Evolutionary conservation across 2,329 filamentous ascomycete species (phyloP).

Genomic region (Colletotrichum somersetense): DNA sequence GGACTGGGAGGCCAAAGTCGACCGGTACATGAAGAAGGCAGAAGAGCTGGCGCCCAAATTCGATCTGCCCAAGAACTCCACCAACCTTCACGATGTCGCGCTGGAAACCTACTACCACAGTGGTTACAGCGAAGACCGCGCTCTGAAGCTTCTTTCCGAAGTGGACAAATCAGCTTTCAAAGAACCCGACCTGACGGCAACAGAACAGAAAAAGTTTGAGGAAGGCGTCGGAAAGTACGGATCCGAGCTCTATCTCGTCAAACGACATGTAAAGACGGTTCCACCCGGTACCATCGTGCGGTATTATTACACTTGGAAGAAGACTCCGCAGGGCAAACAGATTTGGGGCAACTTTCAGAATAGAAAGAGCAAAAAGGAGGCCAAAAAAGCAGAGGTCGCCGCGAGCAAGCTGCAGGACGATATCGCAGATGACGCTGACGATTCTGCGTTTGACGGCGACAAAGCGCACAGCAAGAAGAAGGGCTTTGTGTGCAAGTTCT

Average conservation of each 20-base stretch:
- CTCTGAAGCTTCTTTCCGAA: conserved; percentile 77
- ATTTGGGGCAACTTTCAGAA: conserved; percentile 92
- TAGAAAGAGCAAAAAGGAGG: conserved; percentile 90
- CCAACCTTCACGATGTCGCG: conserved; percentile 90
- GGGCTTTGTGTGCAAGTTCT: conserved; percentile 95
- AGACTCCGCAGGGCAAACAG: conserved; percentile 84
- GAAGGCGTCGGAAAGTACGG: conserved; percentile 91
- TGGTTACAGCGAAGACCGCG: conserved; percentile 77
- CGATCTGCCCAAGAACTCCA: conserved; percentile 80
- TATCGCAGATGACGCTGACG: conserved; percentile 90
- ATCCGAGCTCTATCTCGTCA: conserved; percentile 87
- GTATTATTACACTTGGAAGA: conserved; percentile 99
- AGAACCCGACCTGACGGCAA: conserved; percentile 82
- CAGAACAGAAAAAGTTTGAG: conserved; percentile 91
- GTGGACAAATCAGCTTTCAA: conserved; percentile 80
- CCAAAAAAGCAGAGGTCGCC: conserved; percentile 77
- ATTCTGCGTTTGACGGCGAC: conserved; percentile 93
- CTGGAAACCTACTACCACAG: conserved; percentile 78
- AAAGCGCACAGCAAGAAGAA: conserved; percentile 86
- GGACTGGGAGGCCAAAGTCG: conserved; percentile 68
- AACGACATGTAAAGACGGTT: conserved; percentile 86
- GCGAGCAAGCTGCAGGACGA: conserved; percentile 87
- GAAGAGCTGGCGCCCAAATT: conserved; percentile 74
- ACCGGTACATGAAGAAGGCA: conserved; percentile 81
- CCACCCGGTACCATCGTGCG: conserved; percentile 85